Percentiles rank a stretch among this genome's conserved stretches.
Conservation (phyloP, 1,139 yeast genomes). For the Wickerhamomyces sp. region DNA sequence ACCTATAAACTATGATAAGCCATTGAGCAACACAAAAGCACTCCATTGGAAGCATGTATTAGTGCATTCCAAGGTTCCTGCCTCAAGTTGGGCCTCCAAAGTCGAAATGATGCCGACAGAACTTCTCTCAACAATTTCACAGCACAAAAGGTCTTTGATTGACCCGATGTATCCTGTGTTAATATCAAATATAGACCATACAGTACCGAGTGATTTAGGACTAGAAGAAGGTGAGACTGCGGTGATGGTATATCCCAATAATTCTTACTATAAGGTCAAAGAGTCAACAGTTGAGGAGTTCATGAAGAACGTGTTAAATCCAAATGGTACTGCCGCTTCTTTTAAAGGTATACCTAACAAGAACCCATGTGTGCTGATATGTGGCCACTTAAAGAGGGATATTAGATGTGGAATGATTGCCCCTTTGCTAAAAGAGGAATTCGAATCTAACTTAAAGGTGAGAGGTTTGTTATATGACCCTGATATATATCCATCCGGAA, state of each 20-base stretch:
- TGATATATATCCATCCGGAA: constrained; percentile 25
- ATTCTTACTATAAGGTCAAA: constrained; percentile 35
- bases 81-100: constrained; percentile 50
- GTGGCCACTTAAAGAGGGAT: constrained; percentile 66
- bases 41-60: constrained; percentile 54
- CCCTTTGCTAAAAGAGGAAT: constrained; percentile 51
- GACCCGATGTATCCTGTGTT: constrained; percentile 48
- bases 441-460: constrained; percentile 36
- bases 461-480: constrained; percentile 28
- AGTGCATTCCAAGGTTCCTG: constrained; percentile 37
- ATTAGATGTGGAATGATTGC: constrained; percentile 63
- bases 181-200: constrained; percentile 38
- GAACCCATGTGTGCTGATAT: constrained; percentile 40
- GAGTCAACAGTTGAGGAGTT: constrained; percentile 35
- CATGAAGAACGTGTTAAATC: constrained; percentile 38
- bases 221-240: constrained; percentile 13
- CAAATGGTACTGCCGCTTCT: constrained; percentile 20
- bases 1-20: constrained; percentile 37
- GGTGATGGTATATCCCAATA: constrained; percentile 52
- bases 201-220: constrained; percentile 9
- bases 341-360: constrained; percentile 11
- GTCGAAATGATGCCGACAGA: constrained; percentile 46
- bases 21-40: constrained; percentile 45
- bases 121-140: constrained; percentile 33
- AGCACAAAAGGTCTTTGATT: constrained; percentile 28